phyloP scores from a whole-genome alignment of 2,329 filamentous ascomycete species.

The Stagonosporopsis vannaccii region DNA sequence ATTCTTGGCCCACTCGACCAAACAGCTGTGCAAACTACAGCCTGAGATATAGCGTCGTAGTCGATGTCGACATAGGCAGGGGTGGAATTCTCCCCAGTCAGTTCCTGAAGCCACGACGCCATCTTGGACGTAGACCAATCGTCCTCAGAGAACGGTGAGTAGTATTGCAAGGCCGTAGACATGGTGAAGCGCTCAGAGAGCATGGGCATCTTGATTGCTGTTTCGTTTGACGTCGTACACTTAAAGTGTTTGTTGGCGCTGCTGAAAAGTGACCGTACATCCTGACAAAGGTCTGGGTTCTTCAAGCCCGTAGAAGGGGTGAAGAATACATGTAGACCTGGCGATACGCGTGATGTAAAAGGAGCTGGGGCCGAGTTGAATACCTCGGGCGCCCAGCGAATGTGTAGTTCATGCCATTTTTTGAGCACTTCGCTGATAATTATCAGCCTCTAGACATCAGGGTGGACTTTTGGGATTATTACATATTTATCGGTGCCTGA shows the following conservation, averaged over 20 bases:
- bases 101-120: neutral
- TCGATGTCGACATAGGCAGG: slow-evolving; percentile 78
- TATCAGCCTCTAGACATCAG: neutral
- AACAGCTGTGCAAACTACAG: slow-evolving; percentile 69
- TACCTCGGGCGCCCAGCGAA: slow-evolving; percentile 75
- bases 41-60: slow-evolving; percentile 72
- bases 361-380: slow-evolving; percentile 70
- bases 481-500: slow-evolving; percentile 24
- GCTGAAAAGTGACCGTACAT: slow-evolving; percentile 3
- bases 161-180: slow-evolving; percentile 73
- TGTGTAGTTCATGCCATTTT: slow-evolving; percentile 73
- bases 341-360: slow-evolving; percentile 75
- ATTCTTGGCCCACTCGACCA: slow-evolving; percentile 57
- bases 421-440: slow-evolving; percentile 64
- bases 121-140: slow-evolving; percentile 1
- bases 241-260: slow-evolving; percentile 50
- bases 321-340: slow-evolving; percentile 83
- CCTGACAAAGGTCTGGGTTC: slow-evolving; percentile 16
- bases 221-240: slow-evolving; percentile 63
- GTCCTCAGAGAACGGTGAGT: slow-evolving; percentile 54
- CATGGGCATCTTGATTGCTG: slow-evolving; percentile 68
- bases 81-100: slow-evolving; percentile 31
- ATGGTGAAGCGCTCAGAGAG: slow-evolving; percentile 67
- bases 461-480: neutral
- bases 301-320: slow-evolving; percentile 61